Conservation (phyloP, 2,329 filamentous ascomycete species). For the Fusarium compactum region DNA sequence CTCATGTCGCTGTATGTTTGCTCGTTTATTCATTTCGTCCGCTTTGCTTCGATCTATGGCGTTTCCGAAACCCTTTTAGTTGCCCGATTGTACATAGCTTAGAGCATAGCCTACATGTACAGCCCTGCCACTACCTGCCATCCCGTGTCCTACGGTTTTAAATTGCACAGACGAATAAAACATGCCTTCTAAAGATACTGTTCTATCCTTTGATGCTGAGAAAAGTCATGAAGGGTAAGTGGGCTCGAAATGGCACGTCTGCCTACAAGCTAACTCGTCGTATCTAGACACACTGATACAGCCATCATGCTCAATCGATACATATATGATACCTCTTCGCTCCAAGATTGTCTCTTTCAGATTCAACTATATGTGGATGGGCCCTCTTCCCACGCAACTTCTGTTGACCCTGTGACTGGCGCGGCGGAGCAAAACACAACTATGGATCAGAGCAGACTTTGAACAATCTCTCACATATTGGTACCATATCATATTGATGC, state of each 20-base stretch:
- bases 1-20: rapidly evolving
- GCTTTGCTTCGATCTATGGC: rapidly evolving
- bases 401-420: background rate
- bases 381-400: rapidly evolving
- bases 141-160: rapidly evolving
- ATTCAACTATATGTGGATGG: background rate
- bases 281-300: background rate
- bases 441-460: background rate
- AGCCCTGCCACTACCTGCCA: background rate
- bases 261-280: background rate
- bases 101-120: too few relatives aligned
- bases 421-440: too few relatives aligned
- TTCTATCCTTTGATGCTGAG: rapidly evolving
- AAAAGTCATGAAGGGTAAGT: background rate
- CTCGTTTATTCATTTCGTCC: rapidly evolving
- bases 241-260: background rate
- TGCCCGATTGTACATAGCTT: background rate
- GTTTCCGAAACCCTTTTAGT: background rate
- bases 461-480: background rate
- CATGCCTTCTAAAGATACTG: background rate
- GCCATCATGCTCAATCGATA: slow-evolving; percentile 11
- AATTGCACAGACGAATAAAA: rapidly evolving
- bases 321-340: slow-evolving; percentile 19
- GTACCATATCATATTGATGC: background rate
- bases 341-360: slow-evolving; percentile 23